These are phyloP conservation scores for Saccharomycopsis javanensis DNA, from an alignment of 805 yeast species.

Conservation along the genomic window DNA sequence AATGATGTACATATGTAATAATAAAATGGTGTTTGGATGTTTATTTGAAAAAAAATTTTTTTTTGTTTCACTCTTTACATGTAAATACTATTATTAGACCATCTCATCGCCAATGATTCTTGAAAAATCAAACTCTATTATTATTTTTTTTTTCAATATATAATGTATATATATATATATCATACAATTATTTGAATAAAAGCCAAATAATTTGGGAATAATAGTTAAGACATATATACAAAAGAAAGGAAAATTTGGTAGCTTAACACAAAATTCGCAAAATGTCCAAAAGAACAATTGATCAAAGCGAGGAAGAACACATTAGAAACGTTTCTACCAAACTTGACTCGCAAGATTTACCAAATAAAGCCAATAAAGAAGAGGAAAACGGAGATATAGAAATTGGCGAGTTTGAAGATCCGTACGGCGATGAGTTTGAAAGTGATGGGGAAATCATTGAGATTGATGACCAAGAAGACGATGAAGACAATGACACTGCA, in stretches of 20 bases:
- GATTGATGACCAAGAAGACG: constrained; percentile 53
- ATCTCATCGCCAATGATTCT: not conserved
- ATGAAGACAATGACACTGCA: constrained; percentile 28
- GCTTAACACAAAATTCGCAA: not conserved
- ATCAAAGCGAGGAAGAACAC: not conserved
- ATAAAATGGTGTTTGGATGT: not conserved
- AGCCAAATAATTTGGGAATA: too few relatives aligned
- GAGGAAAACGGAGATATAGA: constrained; percentile 37
- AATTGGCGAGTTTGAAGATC: constrained; percentile 82
- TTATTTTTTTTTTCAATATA: too few relatives aligned
- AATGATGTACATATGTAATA: not conserved
- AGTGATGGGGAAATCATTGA: constrained; percentile 86
- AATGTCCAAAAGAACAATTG: constrained; percentile 1
- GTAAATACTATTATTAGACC: not conserved
- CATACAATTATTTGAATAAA: not conserved
- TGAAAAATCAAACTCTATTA: too few relatives aligned
- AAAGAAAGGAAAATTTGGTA: not conserved
- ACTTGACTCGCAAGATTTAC: not conserved
- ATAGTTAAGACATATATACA: not conserved
- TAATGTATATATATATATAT: not conserved
- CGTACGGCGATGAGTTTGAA: constrained; percentile 85
- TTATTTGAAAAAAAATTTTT: not conserved
- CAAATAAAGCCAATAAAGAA: constrained; percentile 23
- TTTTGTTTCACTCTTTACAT: not conserved
- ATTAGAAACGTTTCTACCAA: not conserved